phyloP scores from a whole-genome alignment of 345 rosid genomes.

The Mallotus nudiflorus region DNA sequence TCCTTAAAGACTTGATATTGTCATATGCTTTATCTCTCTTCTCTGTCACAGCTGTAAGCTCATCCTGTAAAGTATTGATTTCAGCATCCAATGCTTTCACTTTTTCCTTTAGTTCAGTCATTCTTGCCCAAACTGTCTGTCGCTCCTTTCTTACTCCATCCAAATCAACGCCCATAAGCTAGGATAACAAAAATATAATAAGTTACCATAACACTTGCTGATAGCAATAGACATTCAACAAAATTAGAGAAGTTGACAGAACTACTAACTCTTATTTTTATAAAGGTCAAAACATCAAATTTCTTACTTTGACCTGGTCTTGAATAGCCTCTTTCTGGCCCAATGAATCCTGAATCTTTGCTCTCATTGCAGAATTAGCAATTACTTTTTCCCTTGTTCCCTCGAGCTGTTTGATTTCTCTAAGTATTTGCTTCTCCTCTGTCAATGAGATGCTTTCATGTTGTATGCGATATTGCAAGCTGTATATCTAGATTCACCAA shows the following conservation, averaged over 20 bases:
- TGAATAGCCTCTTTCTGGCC: slow-evolving; percentile 85
- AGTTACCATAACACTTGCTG: slow-evolving; percentile 1
- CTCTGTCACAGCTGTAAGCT: slow-evolving; percentile 44
- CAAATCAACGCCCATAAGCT: slow-evolving; percentile 88
- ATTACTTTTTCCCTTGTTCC: slow-evolving; percentile 90
- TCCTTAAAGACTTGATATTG: slow-evolving; percentile 57
- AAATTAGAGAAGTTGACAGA: not conserved
- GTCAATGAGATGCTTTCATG: slow-evolving; percentile 88
- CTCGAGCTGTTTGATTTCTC: slow-evolving; percentile 88
- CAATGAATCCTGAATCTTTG: slow-evolving; percentile 81
- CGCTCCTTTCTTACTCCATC: slow-evolving; percentile 88
- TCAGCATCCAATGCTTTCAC: slow-evolving; percentile 57
- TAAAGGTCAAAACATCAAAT: not conserved
- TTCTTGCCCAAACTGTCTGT: slow-evolving; percentile 63
- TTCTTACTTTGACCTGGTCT: slow-evolving; percentile 92
- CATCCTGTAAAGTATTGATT: slow-evolving; percentile 53
- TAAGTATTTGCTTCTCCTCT: slow-evolving; percentile 91
- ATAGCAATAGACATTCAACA: not conserved
- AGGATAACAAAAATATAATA: slow-evolving; percentile 22
- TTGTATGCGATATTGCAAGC: slow-evolving; percentile 77
- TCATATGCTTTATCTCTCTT: slow-evolving; percentile 65
- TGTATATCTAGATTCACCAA: slow-evolving; percentile 61
- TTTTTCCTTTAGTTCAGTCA: slow-evolving; percentile 51
- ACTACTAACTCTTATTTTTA: not conserved
- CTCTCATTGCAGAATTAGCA: slow-evolving; percentile 74